These are phyloP conservation scores for Naganishia albida DNA, from an alignment of 1,284 basidiomycete genomes.

Conservation along the genomic window DNA sequence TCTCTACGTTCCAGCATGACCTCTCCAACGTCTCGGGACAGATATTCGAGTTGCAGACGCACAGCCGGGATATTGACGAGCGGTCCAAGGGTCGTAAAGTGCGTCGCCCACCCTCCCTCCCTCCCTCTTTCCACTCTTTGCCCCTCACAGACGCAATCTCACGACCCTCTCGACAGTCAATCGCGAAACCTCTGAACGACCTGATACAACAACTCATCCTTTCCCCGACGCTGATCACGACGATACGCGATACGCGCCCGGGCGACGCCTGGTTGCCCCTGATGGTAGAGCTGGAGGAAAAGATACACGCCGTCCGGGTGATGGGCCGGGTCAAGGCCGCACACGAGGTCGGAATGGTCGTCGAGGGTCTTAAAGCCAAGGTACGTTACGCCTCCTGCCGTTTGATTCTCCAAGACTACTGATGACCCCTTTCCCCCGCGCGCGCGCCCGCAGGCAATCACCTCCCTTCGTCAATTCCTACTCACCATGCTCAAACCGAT, in stretches of 20 bases:
- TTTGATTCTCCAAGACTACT: constrained; percentile 2
- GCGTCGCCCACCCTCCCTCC: constrained; percentile 42
- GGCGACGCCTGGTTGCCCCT: constrained; percentile 79
- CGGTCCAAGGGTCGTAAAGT: constrained; percentile 80
- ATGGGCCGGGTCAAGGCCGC: constrained; percentile 77
- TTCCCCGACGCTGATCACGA: constrained; percentile 73
- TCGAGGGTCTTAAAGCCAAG: constrained; percentile 80
- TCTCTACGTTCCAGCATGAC: constrained; percentile 93
- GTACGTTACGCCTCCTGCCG: constrained; percentile 56
- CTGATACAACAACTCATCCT: constrained; percentile 79
- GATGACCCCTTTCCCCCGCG: too few relatives aligned
- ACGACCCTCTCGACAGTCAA: constrained; percentile 63
- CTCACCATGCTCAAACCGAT: constrained; percentile 79
- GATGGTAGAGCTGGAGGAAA: constrained; percentile 75
- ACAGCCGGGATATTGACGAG: constrained; percentile 85
- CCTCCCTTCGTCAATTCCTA: constrained; percentile 86
- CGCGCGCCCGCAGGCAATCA: constrained; percentile 81
- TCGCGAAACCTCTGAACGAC: constrained; percentile 80
- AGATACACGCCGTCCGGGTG: constrained; percentile 67
- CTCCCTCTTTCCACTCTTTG: constrained; percentile 7
- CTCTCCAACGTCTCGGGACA: constrained; percentile 90
- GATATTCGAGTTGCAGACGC: constrained; percentile 86
- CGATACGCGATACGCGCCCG: constrained; percentile 80
- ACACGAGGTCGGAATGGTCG: constrained; percentile 74
- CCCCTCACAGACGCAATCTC: neutral